These are phyloP conservation scores for Starmerella gropengiesseri DNA, from an alignment of 805 yeast species.

Conservation along the genomic window DNA sequence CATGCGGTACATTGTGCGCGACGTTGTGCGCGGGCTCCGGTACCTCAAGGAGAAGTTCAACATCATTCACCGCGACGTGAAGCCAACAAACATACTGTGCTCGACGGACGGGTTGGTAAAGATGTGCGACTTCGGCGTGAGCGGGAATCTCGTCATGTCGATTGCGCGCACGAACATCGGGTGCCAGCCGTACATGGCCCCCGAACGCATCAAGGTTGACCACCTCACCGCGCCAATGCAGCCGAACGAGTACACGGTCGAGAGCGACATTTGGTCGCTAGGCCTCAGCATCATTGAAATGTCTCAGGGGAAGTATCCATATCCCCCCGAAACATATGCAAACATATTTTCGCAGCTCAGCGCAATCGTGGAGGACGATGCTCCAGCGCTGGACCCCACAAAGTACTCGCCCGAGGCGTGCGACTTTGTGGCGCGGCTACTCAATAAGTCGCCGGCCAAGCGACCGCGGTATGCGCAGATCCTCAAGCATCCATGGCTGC, in stretches of 20 bases:
- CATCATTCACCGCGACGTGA: slow-evolving; percentile 91
- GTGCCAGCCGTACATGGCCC: slow-evolving; percentile 98
- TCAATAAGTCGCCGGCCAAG: slow-evolving; percentile 66
- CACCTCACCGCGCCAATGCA: slow-evolving; percentile 21
- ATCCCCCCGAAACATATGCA: slow-evolving; percentile 84
- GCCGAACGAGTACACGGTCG: slow-evolving; percentile 63
- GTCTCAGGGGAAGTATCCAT: slow-evolving; percentile 89
- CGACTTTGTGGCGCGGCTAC: slow-evolving; percentile 57
- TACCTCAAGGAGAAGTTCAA: slow-evolving; percentile 81
- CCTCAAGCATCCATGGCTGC: slow-evolving; percentile 75
- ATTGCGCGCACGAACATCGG: slow-evolving; percentile 93
- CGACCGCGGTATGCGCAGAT: slow-evolving; percentile 74
- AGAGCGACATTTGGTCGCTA: slow-evolving; percentile 90
- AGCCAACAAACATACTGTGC: slow-evolving; percentile 86
- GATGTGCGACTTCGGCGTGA: slow-evolving; percentile 91
- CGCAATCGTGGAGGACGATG: slow-evolving; percentile 93
- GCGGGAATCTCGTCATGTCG: slow-evolving; percentile 89
- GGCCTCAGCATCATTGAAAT: slow-evolving; percentile 81
- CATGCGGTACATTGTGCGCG: slow-evolving; percentile 66
- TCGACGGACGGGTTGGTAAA: slow-evolving; percentile 78
- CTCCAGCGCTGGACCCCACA: slow-evolving; percentile 62
- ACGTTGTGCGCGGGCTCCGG: slow-evolving; percentile 70
- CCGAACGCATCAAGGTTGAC: slow-evolving; percentile 60
- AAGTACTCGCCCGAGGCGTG: slow-evolving; percentile 66
- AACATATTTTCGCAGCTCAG: slow-evolving; percentile 85